Percentiles rank a stretch among this genome's conserved stretches.
Evolutionary conservation across 2,329 filamentous ascomycete species (phyloP).

Genomic region (Aschersonia sp.): DNA sequence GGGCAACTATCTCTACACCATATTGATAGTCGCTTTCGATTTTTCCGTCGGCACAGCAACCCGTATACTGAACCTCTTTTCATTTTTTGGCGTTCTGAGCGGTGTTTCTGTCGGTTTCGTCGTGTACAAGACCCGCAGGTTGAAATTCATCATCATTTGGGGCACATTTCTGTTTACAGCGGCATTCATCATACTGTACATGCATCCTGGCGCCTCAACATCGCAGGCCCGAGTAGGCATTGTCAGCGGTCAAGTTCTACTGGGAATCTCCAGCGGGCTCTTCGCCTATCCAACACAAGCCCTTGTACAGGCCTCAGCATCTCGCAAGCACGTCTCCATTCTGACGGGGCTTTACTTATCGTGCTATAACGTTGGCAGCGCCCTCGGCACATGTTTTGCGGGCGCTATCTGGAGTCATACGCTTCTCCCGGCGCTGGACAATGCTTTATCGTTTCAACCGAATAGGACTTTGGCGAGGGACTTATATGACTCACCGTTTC

Average conservation of each 20-base stretch:
- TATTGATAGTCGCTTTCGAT: conserved; percentile 43
- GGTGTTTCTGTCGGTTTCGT: conserved; percentile 36
- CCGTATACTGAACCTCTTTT: conserved; percentile 41
- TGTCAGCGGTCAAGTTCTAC: conserved; percentile 38
- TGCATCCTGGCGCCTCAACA: conserved; percentile 34
- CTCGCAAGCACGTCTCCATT: conserved; percentile 22
- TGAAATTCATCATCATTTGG: conserved; percentile 43
- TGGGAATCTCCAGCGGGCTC: conserved; percentile 43
- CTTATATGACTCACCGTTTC: conserved; percentile 23
- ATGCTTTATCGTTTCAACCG: conserved; percentile 17
- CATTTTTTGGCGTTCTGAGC: conserved; percentile 36
- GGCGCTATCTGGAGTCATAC: conserved; percentile 28
- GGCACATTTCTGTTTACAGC: conserved; percentile 41
- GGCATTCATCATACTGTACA: conserved; percentile 40
- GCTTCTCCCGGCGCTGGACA: conserved; percentile 16
- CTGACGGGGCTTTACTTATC: conserved; percentile 24
- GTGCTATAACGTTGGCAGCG: conserved; percentile 26
- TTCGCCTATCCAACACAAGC: conserved; percentile 31
- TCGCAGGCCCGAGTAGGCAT: conserved; percentile 30
- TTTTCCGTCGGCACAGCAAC: conserved; percentile 39
- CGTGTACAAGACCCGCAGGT: conserved; percentile 33
- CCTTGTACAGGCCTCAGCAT: conserved; percentile 23
- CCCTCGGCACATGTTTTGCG: conserved; percentile 23
- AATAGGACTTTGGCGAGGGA: conserved; percentile 19
- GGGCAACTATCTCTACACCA: conserved; percentile 44